These are phyloP conservation scores for Ophiobolus disseminans DNA, from an alignment of 2,329 filamentous ascomycete genomes.

Conservation along the genomic window DNA sequence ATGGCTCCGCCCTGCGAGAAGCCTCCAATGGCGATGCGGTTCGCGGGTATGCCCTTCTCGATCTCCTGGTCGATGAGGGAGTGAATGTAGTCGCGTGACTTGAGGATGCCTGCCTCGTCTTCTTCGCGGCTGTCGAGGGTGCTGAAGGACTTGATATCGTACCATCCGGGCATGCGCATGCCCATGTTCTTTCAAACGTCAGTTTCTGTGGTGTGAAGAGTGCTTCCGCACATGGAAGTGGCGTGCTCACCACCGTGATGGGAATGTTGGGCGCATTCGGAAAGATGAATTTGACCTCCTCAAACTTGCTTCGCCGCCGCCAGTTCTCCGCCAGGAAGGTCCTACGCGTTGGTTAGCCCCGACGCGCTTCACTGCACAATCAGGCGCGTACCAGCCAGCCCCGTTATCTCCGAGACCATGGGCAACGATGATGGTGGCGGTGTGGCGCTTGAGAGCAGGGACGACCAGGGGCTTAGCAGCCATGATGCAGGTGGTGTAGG, in stretches of 20 bases:
- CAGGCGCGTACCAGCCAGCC: conserved; percentile 68
- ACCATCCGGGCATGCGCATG: conserved; percentile 86
- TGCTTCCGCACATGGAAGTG: neutral
- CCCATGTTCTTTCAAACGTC: conserved; percentile 67
- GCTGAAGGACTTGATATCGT: conserved; percentile 68
- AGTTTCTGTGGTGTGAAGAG: conserved; percentile 5
- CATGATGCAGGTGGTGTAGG: too few species aligned
- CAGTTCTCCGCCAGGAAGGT: conserved; percentile 85
- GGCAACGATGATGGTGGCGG: conserved; percentile 91
- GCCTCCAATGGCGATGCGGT: conserved; percentile 84
- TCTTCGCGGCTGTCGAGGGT: conserved; percentile 57
- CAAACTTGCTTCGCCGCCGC: conserved; percentile 78
- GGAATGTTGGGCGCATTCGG: conserved; percentile 88
- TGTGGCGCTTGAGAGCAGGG: conserved; percentile 81
- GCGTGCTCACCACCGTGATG: conserved; percentile 73
- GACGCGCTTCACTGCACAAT: neutral
- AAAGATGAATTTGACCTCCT: conserved; percentile 92
- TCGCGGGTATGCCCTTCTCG: conserved; percentile 77
- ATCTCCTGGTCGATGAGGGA: conserved; percentile 81
- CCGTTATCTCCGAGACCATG: conserved; percentile 88
- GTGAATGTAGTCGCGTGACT: conserved; percentile 78
- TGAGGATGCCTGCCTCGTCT: conserved; percentile 76
- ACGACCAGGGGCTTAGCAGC: conserved; percentile 67
- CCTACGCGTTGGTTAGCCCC: conserved; percentile 52
- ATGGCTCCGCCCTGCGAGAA: conserved; percentile 91